Conservation (phyloP, 352 stramenopile species). For the Pythium guiyangense region DNA sequence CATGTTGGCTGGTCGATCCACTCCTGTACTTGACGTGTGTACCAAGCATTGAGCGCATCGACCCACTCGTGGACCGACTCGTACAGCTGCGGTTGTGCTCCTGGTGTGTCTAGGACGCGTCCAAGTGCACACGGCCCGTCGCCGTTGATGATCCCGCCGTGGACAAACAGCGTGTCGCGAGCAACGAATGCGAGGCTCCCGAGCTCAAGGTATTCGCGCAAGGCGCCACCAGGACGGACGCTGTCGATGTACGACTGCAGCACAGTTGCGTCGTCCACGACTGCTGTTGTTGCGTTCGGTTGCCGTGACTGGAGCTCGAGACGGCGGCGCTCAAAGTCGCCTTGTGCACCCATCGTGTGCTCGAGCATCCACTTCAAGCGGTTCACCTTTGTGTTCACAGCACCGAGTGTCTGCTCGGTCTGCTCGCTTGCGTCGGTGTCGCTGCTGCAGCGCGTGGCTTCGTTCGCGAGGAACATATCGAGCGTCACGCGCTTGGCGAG, state of each 20-base stretch:
- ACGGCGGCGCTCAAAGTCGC: slow-evolving; percentile 87
- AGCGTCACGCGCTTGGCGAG: slow-evolving; percentile 49
- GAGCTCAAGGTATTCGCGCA: slow-evolving; percentile 84
- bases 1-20: slow-evolving; percentile 82
- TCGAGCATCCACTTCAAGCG: slow-evolving; percentile 88
- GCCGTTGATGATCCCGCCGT: slow-evolving; percentile 81
- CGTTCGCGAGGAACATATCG: slow-evolving; percentile 34
- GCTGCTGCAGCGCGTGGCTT: slow-evolving; percentile 5
- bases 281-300: not conserved
- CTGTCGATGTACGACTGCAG: slow-evolving; percentile 74
- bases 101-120: slow-evolving; percentile 52
- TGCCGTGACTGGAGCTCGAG: slow-evolving; percentile 55
- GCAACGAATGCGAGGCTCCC: slow-evolving; percentile 75
- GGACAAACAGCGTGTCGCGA: slow-evolving; percentile 90
- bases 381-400: slow-evolving; percentile 73
- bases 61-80: slow-evolving; percentile 37
- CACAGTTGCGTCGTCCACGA: slow-evolving; percentile 73
- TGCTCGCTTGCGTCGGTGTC: not conserved
- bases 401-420: too few species aligned
- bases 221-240: slow-evolving; percentile 60
- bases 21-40: slow-evolving; percentile 60
- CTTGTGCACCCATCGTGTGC: slow-evolving; percentile 88
- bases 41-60: slow-evolving; percentile 81
- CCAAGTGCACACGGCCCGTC: slow-evolving; percentile 53
- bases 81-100: not conserved